Percentiles rank a stretch among this genome's conserved stretches.
phyloP scores from a whole-genome alignment of 129 eudicot genomes.

The Kitagawia praeruptora region DNA sequence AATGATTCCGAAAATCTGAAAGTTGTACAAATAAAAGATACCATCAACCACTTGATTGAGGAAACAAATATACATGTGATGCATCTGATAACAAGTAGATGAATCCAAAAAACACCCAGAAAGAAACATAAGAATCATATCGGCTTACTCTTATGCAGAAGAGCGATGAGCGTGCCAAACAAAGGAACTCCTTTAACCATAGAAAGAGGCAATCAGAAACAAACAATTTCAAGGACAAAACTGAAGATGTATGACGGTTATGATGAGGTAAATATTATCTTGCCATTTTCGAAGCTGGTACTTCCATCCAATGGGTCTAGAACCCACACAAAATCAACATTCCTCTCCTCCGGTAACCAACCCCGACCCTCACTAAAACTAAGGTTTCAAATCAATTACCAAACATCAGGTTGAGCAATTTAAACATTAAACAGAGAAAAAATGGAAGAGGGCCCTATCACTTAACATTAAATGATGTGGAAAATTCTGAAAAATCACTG shows the following conservation, averaged over 20 bases:
- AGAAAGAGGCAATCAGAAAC: background rate
- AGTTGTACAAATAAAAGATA: background rate
- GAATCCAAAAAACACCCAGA: background rate
- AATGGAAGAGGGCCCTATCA: background rate
- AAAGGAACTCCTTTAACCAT: background rate
- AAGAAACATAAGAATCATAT: background rate
- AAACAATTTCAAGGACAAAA: background rate
- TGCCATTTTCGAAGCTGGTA: background rate
- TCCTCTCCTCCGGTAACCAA: background rate
- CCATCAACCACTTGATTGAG: slow-evolving; percentile 3
- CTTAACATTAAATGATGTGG: background rate
- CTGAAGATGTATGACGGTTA: background rate
- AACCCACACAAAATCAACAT: background rate
- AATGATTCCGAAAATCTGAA: background rate
- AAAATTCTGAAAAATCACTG: background rate
- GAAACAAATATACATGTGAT: background rate
- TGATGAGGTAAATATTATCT: background rate
- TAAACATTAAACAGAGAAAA: background rate
- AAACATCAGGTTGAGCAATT: background rate
- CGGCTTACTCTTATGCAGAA: background rate
- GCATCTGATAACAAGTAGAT: background rate
- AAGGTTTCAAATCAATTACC: background rate
- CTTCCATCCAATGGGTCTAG: background rate
- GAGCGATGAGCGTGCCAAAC: background rate
- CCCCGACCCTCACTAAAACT: background rate